phyloP scores from a whole-genome alignment of 2,329 filamentous ascomycete species.

The Fusarium concolor region DNA sequence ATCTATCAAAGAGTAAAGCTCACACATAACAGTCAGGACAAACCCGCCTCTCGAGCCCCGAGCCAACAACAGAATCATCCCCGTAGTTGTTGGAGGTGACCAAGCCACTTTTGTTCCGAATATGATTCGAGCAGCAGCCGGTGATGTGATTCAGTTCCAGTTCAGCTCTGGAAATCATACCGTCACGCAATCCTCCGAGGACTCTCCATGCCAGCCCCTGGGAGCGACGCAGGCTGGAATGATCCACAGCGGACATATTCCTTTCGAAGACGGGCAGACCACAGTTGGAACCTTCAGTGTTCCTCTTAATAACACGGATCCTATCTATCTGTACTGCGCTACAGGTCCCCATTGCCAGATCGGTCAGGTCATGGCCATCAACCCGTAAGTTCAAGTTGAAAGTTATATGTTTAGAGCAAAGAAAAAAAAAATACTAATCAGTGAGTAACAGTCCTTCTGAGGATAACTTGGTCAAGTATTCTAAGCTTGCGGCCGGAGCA shows the following conservation, averaged over 20 bases:
- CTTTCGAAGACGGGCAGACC: constrained; percentile 51
- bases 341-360: constrained; percentile 61
- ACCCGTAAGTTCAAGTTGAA: constrained; percentile 53
- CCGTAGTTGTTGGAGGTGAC: constrained; percentile 53
- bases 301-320: constrained; percentile 56
- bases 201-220: constrained; percentile 54
- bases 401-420: too few relatives aligned
- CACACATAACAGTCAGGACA: background rate
- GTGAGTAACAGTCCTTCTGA: constrained; percentile 16
- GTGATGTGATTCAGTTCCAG: constrained; percentile 57
- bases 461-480: constrained; percentile 34
- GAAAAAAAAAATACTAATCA: too few relatives aligned
- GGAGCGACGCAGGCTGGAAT: constrained; percentile 49
- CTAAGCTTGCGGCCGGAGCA: constrained; percentile 32
- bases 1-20: too few relatives aligned
- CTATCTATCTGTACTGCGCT: constrained; percentile 65
- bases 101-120: constrained; percentile 56
- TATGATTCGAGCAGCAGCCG: constrained; percentile 48
- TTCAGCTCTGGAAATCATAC: constrained; percentile 59
- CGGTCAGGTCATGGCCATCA: constrained; percentile 64
- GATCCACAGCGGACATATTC: constrained; percentile 57
- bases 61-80: constrained; percentile 42
- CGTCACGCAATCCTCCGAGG: constrained; percentile 54
- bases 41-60: constrained; percentile 42
- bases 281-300: constrained; percentile 61